Percentiles rank a stretch among this genome's conserved stretches.
These are phyloP conservation scores for Benincasa hispida DNA, from an alignment of 306 rosid species.

Conservation along the genomic window DNA sequence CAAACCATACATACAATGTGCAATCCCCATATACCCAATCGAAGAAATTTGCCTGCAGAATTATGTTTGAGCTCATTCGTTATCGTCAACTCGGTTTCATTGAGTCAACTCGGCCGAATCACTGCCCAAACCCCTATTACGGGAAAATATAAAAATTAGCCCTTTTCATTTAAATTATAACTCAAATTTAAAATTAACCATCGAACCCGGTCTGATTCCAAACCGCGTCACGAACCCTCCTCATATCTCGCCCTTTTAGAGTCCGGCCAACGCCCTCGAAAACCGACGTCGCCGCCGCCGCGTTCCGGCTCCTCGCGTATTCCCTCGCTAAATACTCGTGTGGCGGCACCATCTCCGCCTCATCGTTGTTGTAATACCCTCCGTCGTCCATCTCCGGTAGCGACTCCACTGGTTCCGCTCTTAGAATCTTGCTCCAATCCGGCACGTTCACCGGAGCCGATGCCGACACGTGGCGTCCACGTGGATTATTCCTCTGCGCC, in stretches of 20 bases:
- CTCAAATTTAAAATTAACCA: slow-evolving; percentile 25
- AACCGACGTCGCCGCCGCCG: slow-evolving; percentile 57
- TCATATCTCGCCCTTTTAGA: slow-evolving; percentile 86
- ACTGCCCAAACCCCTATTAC: neutral
- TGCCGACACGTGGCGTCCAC: slow-evolving; percentile 37
- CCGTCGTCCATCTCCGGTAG: slow-evolving; percentile 33
- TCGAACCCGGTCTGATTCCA: slow-evolving; percentile 97
- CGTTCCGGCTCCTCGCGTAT: slow-evolving; percentile 38
- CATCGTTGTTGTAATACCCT: slow-evolving; percentile 18
- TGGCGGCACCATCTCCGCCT: slow-evolving; percentile 69
- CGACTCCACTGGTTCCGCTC: slow-evolving; percentile 58
- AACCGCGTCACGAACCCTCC: slow-evolving; percentile 86
- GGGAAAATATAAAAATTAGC: neutral
- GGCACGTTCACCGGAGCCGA: slow-evolving; percentile 87
- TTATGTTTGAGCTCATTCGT: slow-evolving; percentile 33
- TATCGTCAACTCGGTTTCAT: neutral
- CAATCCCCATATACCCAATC: neutral
- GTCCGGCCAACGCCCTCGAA: slow-evolving; percentile 95
- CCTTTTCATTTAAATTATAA: neutral
- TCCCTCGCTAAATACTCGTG: slow-evolving; percentile 88
- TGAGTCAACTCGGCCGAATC: slow-evolving; percentile 8
- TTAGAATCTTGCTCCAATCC: slow-evolving; percentile 97
- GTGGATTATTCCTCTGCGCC: slow-evolving; percentile 9
- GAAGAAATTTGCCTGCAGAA: neutral
- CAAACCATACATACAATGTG: neutral